phyloP scores from a whole-genome alignment of 78 protist genomes.

The Chrysochromulina tobinii region DNA sequence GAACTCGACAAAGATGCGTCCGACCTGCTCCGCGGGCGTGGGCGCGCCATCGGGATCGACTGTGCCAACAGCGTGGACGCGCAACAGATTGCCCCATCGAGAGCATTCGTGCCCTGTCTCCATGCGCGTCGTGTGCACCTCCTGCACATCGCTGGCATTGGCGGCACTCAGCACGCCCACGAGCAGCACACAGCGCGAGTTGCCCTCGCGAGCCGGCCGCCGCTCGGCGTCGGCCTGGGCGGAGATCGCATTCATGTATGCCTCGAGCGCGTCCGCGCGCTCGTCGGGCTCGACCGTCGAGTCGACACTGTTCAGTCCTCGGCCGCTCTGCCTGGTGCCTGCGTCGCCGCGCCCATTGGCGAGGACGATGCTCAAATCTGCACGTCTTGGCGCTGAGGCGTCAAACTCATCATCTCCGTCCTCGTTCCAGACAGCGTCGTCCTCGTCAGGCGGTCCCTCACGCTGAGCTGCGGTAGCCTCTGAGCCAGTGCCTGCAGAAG shows the following conservation, averaged over 20 bases:
- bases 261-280: background rate
- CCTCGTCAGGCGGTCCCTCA: too few species aligned
- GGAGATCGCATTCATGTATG: background rate
- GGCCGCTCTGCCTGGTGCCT: too few species aligned
- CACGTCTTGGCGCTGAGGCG: too few species aligned
- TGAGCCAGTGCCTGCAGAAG: too few species aligned
- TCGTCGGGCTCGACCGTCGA: background rate
- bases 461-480: too few species aligned
- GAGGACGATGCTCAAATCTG: too few species aligned
- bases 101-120: constrained; percentile 17
- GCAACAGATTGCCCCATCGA: background rate
- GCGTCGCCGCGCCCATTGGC: too few species aligned
- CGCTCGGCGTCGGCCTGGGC: background rate
- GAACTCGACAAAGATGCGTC: constrained; percentile 6
- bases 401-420: too few species aligned
- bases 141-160: background rate
- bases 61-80: background rate
- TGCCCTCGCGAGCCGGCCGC: background rate
- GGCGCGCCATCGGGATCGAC: background rate
- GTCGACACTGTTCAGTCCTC: too few species aligned
- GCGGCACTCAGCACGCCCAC: background rate
- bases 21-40: background rate
- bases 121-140: background rate
- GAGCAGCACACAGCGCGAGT: background rate
- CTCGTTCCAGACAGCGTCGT: too few species aligned